phyloP scores from a whole-genome alignment of 768 basidiomycete genomes.

The Stropharia rugosoannulata region DNA sequence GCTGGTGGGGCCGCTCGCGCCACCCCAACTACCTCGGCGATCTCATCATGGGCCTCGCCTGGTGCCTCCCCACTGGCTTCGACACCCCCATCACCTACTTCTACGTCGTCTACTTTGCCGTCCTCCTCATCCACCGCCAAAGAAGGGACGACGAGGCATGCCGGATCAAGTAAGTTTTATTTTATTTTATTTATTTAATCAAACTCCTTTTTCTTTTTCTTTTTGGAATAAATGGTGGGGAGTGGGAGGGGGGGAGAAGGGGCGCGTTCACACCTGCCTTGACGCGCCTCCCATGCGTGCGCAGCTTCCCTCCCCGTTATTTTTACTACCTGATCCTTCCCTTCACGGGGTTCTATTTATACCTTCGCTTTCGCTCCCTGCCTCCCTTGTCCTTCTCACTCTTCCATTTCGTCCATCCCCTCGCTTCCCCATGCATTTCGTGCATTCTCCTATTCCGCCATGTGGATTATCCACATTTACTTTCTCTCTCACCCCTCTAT shows the following conservation, averaged over 20 bases:
- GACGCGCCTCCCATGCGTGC: too few species aligned
- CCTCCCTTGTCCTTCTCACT: background rate
- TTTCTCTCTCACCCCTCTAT: too few species aligned
- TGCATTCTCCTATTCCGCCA: too few species aligned
- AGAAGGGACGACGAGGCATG: conserved; percentile 91
- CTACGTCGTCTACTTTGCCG: conserved; percentile 85
- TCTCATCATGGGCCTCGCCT: conserved; percentile 85
- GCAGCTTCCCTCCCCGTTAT: too few species aligned
- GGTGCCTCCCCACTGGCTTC: conserved; percentile 93
- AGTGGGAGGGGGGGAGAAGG: too few species aligned
- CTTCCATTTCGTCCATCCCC: background rate
- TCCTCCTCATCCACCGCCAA: conserved; percentile 90
- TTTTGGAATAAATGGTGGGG: too few species aligned
- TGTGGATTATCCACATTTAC: too few species aligned
- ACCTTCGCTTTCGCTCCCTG: background rate
- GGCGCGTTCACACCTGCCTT: too few species aligned
- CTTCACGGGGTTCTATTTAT: background rate
- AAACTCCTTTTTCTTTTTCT: too few species aligned
- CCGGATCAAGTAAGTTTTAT: conserved; percentile 67
- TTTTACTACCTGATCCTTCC: background rate
- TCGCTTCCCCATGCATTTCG: too few species aligned
- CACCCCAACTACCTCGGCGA: conserved; percentile 95
- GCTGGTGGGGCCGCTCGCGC: conserved; percentile 95
- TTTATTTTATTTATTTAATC: too few species aligned
- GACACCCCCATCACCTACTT: conserved; percentile 94